Evolutionary conservation across 2,329 filamentous ascomycete species (phyloP).

Genomic region (Niveomyces coronatus): DNA sequence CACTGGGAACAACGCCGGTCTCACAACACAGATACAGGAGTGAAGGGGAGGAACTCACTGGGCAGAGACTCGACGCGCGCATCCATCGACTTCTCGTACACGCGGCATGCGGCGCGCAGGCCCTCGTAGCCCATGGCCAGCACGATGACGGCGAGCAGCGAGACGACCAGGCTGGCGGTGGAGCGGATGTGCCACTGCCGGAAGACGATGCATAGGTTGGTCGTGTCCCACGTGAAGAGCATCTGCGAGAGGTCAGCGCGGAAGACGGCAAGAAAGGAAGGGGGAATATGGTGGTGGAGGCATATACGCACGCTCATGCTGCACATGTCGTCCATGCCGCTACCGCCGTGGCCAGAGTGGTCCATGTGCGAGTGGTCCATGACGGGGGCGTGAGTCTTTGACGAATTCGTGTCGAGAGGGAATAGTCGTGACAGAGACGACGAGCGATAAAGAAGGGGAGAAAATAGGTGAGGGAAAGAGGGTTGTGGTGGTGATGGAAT

Average conservation of each 20-base stretch:
- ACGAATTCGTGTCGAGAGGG: neutral
- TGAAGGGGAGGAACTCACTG: conserved; percentile 34
- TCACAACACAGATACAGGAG: conserved; percentile 11
- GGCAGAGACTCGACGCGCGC: conserved; percentile 36
- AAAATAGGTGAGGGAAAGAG: neutral
- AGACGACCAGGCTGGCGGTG: conserved; percentile 64
- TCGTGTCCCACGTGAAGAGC: conserved; percentile 95
- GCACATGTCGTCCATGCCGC: conserved; percentile 58
- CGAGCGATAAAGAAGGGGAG: neutral
- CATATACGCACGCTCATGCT: conserved; percentile 79
- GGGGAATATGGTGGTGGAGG: neutral
- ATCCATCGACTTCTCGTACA: conserved; percentile 57
- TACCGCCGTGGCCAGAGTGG: conserved; percentile 31
- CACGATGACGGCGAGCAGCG: conserved; percentile 70
- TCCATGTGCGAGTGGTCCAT: conserved; percentile 32
- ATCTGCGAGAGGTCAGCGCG: conserved; percentile 47
- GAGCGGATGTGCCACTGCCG: conserved; percentile 76
- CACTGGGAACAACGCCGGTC: no score
- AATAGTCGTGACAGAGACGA: neutral
- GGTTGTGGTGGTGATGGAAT: conserved; percentile 5
- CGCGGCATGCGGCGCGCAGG: conserved; percentile 63
- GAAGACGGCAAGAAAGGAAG: neutral
- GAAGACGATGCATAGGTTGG: conserved; percentile 94
- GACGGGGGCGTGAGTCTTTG: conserved; percentile 19
- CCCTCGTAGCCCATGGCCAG: conserved; percentile 91